A percentile compares a stretch with the other conserved stretches of the same genome.
phyloP scores from a whole-genome alignment of 164 flowering plant species.

The Malania oleifera region DNA sequence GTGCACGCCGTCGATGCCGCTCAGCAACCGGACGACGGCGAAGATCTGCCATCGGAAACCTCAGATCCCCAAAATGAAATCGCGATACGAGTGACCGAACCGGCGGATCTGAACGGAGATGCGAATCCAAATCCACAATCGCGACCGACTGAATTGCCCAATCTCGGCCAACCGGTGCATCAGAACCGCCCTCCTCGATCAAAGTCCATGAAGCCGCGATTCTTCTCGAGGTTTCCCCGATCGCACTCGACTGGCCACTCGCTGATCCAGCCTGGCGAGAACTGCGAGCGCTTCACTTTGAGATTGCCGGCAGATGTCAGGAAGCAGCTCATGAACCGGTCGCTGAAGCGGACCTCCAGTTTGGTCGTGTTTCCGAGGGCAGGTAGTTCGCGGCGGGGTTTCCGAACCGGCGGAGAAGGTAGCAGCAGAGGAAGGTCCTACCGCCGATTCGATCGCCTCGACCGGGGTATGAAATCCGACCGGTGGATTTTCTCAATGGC shows the following conservation, averaged over 20 bases:
- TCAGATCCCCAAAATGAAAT: background rate
- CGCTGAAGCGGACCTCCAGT: conserved; percentile 42
- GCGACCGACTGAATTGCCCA: background rate
- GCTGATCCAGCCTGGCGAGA: conserved; percentile 48
- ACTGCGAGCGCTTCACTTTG: conserved; percentile 55
- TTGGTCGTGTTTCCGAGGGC: conserved; percentile 25
- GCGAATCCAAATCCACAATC: background rate
- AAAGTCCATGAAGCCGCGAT: conserved; percentile 15
- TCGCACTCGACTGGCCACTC: conserved; percentile 88
- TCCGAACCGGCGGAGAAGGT: conserved; percentile 28
- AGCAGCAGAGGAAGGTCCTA: conserved; percentile 29
- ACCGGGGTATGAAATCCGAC: conserved; percentile 36
- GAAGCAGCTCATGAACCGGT: conserved; percentile 34
- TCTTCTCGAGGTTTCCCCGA: conserved; percentile 32
- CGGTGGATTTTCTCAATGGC: conserved; percentile 49
- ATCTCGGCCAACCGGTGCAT: background rate
- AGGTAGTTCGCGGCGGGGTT: conserved; percentile 35
- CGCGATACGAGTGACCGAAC: background rate
- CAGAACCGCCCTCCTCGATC: conserved; percentile 42
- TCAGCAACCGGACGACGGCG: background rate
- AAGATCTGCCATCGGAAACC: background rate
- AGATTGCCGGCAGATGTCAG: conserved; percentile 53
- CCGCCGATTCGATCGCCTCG: conserved; percentile 22
- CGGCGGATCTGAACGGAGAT: conserved; percentile 2
- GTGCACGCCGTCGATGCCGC: background rate